Evolutionary conservation across 768 basidiomycete genomes (phyloP).

Genomic region (Mrakia frigida): DNA sequence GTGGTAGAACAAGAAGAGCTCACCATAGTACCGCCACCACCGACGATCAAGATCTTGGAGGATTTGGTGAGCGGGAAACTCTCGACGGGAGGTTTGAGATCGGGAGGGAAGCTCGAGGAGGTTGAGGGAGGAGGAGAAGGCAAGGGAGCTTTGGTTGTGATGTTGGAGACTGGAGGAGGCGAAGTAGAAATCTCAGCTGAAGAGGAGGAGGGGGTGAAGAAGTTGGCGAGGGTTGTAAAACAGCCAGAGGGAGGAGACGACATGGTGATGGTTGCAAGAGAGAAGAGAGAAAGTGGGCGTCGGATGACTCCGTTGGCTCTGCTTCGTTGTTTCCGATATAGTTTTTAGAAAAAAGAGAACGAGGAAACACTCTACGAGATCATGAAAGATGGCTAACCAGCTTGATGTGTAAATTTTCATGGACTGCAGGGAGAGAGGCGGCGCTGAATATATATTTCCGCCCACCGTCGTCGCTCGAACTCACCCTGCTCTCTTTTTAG

Average conservation of each 20-base stretch:
- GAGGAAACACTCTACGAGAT: no score
- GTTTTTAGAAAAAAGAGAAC: no score
- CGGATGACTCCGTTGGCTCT: no score
- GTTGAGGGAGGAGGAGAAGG: neutral
- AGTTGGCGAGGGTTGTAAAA: neutral
- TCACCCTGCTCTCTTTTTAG: no score
- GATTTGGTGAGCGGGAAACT: slow-evolving; percentile 5
- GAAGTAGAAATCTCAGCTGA: neutral
- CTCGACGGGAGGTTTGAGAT: neutral
- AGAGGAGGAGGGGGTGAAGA: neutral
- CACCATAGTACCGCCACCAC: slow-evolving; percentile 1
- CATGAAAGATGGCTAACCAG: no score
- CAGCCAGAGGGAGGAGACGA: neutral
- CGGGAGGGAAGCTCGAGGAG: neutral
- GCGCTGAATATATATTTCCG: no score
- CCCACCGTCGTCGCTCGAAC: no score
- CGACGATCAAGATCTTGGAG: slow-evolving; percentile 17
- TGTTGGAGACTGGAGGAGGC: neutral
- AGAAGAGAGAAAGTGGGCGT: neutral
- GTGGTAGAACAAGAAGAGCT: no score
- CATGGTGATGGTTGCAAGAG: neutral
- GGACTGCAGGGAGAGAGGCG: no score
- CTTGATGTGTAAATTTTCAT: no score
- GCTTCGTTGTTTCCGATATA: no score
- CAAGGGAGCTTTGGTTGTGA: neutral